Conservation (phyloP, 148 eudicot species). For the Vaccinium myrtillus region DNA sequence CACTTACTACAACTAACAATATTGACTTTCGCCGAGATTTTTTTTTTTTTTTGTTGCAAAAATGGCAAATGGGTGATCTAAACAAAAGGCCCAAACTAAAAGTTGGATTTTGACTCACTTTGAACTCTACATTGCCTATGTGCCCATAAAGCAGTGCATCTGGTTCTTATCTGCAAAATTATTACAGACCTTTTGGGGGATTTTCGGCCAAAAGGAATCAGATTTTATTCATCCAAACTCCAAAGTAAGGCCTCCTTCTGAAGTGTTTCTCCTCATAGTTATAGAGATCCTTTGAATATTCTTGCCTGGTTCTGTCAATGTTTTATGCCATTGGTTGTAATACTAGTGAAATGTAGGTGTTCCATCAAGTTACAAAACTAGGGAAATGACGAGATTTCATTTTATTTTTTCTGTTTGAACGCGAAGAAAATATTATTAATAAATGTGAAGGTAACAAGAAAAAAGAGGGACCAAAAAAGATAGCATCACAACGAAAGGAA, state of each 20-base stretch:
- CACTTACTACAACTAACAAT: no score
- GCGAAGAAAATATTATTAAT: no score
- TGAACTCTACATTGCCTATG: constrained; percentile 18
- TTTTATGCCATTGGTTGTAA: neutral
- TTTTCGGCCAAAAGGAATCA: constrained; percentile 19
- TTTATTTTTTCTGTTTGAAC: no score
- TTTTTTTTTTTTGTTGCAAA: no score
- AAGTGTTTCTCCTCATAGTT: constrained; percentile 7
- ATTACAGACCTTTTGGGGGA: constrained; percentile 14
- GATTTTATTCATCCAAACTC: constrained; percentile 17
- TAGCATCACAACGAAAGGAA: neutral
- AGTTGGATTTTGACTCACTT: neutral
- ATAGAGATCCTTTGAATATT: constrained; percentile 20
- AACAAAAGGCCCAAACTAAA: neutral
- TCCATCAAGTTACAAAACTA: neutral
- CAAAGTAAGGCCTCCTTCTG: constrained; percentile 6
- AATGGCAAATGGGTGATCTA: no score
- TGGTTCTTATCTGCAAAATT: constrained; percentile 55
- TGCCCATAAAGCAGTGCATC: constrained; percentile 54
- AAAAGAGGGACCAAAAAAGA: no score
- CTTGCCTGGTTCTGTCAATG: neutral
- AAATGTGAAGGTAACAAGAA: no score
- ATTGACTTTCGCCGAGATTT: no score
- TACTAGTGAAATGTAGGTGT: neutral
- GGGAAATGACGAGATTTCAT: constrained; percentile 1